Evolutionary conservation across 2,329 filamentous ascomycete species (phyloP), one percentile per base, ranked within the genome.

Genomic region (Dactylellina cionopaga): DNA sequence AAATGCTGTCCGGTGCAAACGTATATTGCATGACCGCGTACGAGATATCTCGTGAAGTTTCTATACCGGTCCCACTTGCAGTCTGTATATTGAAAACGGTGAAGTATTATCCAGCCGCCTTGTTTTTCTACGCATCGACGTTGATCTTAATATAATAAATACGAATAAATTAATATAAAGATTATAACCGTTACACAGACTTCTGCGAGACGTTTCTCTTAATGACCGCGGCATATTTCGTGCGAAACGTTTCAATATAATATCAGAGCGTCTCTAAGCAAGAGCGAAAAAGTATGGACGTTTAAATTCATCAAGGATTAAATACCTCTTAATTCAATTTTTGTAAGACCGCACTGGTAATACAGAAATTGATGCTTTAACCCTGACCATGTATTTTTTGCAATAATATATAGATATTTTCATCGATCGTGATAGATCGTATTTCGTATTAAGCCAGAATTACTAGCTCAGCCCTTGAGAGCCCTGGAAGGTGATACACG

Each of bases 71-170:
- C 24, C 43, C 25, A 9, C 2, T 47, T 5, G 10, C 3, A 47
- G 5, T 19, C 15, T 47, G 11, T 47, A 47, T 47, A 47, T 47
- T 27, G 43, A 22, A 52, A 52, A 52, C 31, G 11, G 25, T 27
- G 37, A 29, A 4, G 29, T 31, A 41, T 55, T 41, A 55, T 15
- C 51, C 51, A 55, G 51, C 51, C 51, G 51, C 51, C 24, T n/a
- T 54, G 33, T n/a, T n/a, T n/a, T n/a, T n/a, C n/a, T n/a, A 41
- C 51, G 33, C 51, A 55, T 55, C 33, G 51, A 55, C 51, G 33
- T 37, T 41, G n/a, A n/a, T n/a, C 41, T 41, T 55, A 55, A 55
- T 55, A 55, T 55, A 55, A 41, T 55, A 41, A n/a, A n/a, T n/a
- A n/a, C n/a, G 19, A n/a, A 41, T 31, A 22, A 55, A 25, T 35